A percentile compares a stretch with the other conserved stretches of the same genome.
Evolutionary conservation across 768 basidiomycete genomes (phyloP).

Genomic region (Pleurotus sapidus): DNA sequence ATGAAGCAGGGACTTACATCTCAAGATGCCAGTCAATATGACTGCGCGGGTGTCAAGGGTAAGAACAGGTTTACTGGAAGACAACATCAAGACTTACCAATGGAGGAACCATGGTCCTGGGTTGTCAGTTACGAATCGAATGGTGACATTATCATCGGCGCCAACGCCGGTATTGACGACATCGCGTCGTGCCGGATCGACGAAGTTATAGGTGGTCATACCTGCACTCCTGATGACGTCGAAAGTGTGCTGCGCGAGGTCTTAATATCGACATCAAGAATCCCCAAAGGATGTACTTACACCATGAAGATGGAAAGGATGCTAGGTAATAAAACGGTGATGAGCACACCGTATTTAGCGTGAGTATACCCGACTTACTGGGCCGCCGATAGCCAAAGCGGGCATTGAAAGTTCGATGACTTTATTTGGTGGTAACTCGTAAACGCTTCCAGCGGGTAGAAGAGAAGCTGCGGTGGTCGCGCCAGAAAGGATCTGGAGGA

Average conservation of each 20-base stretch:
- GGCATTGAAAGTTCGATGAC: slow-evolving; percentile 46
- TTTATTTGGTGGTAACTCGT: slow-evolving; percentile 36
- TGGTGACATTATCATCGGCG: slow-evolving; percentile 34
- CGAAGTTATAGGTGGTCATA: slow-evolving; percentile 33
- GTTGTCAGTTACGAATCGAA: slow-evolving; percentile 51
- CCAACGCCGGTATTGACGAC: slow-evolving; percentile 29
- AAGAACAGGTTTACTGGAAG: not conserved
- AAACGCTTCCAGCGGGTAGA: slow-evolving; percentile 37
- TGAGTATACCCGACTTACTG: slow-evolving; percentile 20
- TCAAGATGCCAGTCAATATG: slow-evolving; percentile 56
- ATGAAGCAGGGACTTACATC: too few relatives aligned
- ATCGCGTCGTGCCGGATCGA: slow-evolving; percentile 34
- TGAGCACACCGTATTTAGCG: not conserved
- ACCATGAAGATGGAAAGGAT: slow-evolving; percentile 45
- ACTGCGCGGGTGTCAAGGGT: slow-evolving; percentile 22
- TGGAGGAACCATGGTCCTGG: slow-evolving; percentile 46
- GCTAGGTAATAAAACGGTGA: slow-evolving; percentile 17
- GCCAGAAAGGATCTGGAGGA: slow-evolving; percentile 13
- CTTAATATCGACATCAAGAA: not conserved
- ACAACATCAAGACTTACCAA: slow-evolving; percentile 19
- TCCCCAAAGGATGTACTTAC: slow-evolving; percentile 15
- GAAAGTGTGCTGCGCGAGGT: slow-evolving; percentile 28
- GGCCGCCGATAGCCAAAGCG: slow-evolving; percentile 29
- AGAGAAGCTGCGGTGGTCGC: slow-evolving; percentile 27
- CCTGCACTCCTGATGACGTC: slow-evolving; percentile 40